Evolutionary conservation across 345 rosid species (phyloP).

Genomic region (Crucihimalaya himalaica): DNA sequence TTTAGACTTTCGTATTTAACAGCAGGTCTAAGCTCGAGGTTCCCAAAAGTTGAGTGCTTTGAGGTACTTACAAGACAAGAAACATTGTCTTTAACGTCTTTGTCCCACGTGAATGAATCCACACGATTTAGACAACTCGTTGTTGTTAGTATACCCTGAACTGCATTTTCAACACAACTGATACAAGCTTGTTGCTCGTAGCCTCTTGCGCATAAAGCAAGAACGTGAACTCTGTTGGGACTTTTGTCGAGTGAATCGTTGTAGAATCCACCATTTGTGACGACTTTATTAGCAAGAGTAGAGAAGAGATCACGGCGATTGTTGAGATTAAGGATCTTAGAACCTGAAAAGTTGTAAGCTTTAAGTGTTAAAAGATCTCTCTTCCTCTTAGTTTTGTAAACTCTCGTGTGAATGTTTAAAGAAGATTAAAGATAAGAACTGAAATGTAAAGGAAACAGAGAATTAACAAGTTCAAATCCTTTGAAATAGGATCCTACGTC

Average conservation of each 20-base stretch:
- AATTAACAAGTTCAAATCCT: too few species aligned
- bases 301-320: conserved; percentile 21
- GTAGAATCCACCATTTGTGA: conserved; percentile 28
- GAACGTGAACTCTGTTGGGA: conserved; percentile 32
- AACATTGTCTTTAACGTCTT: neutral
- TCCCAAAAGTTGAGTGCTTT: conserved; percentile 33
- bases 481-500: too few species aligned
- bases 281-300: conserved; percentile 36
- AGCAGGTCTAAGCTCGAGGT: conserved; percentile 22
- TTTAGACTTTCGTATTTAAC: conserved; percentile 8
- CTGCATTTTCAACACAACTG: conserved; percentile 13
- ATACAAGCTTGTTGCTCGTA: conserved; percentile 26
- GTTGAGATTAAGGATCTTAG: too few species aligned
- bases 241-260: conserved; percentile 27
- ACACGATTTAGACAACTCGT: conserved; percentile 37
- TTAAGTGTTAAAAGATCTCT: too few species aligned
- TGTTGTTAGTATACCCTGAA: neutral
- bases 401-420: too few species aligned
- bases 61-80: conserved; percentile 43
- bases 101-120: conserved; percentile 32
- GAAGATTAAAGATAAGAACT: too few species aligned
- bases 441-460: too few species aligned
- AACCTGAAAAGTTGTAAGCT: too few species aligned
- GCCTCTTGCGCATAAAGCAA: conserved; percentile 41
- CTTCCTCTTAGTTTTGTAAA: too few species aligned